Conservation (phyloP, 179 eudicot genomes). For the Corrigiola litoralis region DNA sequence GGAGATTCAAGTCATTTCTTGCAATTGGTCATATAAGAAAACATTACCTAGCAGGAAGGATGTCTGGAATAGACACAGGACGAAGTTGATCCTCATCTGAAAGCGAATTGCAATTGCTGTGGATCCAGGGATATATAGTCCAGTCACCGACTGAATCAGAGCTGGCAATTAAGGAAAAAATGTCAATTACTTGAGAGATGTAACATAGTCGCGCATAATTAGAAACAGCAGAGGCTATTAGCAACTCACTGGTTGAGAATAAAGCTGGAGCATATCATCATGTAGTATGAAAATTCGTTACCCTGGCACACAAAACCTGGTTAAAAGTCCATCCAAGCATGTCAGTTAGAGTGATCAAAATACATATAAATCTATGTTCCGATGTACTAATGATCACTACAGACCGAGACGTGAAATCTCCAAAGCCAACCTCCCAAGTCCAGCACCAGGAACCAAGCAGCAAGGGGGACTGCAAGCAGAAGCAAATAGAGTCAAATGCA, state of each 20-base stretch:
- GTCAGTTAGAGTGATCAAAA: constrained; percentile 12
- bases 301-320: constrained; percentile 95
- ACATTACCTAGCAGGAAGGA: constrained; percentile 85
- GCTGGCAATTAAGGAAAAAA: constrained; percentile 31
- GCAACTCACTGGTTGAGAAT: constrained; percentile 78
- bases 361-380: constrained; percentile 1
- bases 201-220: background rate
- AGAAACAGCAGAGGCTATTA: background rate
- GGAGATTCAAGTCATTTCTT: background rate
- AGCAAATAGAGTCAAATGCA: background rate
- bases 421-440: constrained; percentile 97
- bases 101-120: constrained; percentile 87
- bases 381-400: constrained; percentile 6
- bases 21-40: background rate
- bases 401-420: constrained; percentile 91
- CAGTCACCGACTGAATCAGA: constrained; percentile 65
- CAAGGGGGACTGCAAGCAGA: constrained; percentile 60
- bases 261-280: constrained; percentile 99
- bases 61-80: constrained; percentile 75
- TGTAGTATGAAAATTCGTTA: constrained; percentile 95
- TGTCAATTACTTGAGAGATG: background rate
- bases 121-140: constrained; percentile 96
- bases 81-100: constrained; percentile 96
- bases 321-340: constrained; percentile 9
- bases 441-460: constrained; percentile 99